phyloP scores from a whole-genome alignment of 768 basidiomycete genomes.

The Termitomyces sp. region DNA sequence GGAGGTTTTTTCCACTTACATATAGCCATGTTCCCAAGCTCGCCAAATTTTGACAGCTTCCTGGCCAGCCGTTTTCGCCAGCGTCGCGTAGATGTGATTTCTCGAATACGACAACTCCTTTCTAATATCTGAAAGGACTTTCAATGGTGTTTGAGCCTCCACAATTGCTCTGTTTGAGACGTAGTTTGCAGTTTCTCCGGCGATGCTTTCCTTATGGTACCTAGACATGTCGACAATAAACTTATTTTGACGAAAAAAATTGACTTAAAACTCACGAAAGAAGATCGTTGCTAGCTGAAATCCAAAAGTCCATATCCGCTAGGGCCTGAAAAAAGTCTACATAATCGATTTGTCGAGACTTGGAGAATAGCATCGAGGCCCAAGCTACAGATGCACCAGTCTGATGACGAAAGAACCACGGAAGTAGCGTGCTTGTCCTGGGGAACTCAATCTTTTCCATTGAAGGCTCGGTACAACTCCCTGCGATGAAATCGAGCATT shows the following conservation, averaged over 20 bases:
- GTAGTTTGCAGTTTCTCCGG: too few relatives aligned
- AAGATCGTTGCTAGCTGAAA: too few relatives aligned
- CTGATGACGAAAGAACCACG: constrained; percentile 11
- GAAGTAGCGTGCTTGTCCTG: background rate
- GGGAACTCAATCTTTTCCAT: background rate
- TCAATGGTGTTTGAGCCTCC: background rate
- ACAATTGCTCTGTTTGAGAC: constrained; percentile 7
- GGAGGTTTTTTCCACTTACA: background rate
- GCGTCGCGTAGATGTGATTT: background rate
- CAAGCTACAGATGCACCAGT: constrained; percentile 5
- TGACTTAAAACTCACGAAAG: constrained; percentile 12
- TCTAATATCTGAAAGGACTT: constrained; percentile 10
- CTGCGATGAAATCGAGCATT: constrained; percentile 11
- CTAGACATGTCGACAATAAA: constrained; percentile 1
- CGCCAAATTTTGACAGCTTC: too few relatives aligned
- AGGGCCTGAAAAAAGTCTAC: constrained; percentile 5
- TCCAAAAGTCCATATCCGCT: constrained; percentile 15
- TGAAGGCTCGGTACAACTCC: background rate
- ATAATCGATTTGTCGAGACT: too few relatives aligned
- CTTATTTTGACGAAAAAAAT: background rate
- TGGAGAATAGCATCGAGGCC: constrained; percentile 11
- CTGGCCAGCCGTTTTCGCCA: too few relatives aligned
- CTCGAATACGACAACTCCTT: constrained; percentile 2
- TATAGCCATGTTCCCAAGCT: constrained; percentile 6
- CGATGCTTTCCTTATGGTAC: constrained; percentile 12